phyloP scores from a whole-genome alignment of 2,329 filamentous ascomycete genomes.

The Boeremia lycopersici region DNA sequence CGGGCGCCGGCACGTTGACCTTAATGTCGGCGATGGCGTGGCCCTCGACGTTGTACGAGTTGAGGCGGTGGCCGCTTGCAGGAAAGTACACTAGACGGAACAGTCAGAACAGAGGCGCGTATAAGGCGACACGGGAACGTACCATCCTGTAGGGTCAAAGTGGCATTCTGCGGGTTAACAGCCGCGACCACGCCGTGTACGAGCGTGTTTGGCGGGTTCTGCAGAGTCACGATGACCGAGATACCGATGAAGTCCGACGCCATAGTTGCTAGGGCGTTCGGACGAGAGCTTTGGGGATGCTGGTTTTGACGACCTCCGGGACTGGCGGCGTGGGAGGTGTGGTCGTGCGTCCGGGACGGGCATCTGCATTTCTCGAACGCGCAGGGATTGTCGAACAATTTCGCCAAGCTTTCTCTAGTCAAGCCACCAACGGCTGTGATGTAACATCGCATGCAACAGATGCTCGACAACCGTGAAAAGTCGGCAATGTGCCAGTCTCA shows the following conservation, averaged over 20 bases:
- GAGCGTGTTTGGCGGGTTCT: constrained; percentile 66
- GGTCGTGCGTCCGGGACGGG: constrained; percentile 2
- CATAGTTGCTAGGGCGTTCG: constrained; percentile 52
- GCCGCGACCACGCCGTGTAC: constrained; percentile 74
- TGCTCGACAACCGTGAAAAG: background rate
- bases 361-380: constrained; percentile 5
- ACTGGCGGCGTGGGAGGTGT: constrained; percentile 14
- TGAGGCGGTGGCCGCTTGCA: constrained; percentile 59
- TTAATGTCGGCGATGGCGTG: constrained; percentile 65
- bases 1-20: constrained; percentile 47
- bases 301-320: constrained; percentile 12
- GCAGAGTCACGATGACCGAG: constrained; percentile 75
- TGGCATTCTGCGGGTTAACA: constrained; percentile 66
- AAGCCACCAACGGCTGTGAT: constrained; percentile 12
- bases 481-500: background rate
- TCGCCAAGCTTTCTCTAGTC: constrained; percentile 10
- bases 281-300: background rate
- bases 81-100: constrained; percentile 56
- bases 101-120: background rate
- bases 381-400: constrained; percentile 8
- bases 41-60: constrained; percentile 62
- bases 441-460: background rate
- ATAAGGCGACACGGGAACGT: constrained; percentile 19
- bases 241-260: constrained; percentile 74
- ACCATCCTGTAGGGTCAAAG: constrained; percentile 76